Conservation (phyloP, 371 early-diverging fungal species). For the Batrachochytrium dendrobatidis region DNA sequence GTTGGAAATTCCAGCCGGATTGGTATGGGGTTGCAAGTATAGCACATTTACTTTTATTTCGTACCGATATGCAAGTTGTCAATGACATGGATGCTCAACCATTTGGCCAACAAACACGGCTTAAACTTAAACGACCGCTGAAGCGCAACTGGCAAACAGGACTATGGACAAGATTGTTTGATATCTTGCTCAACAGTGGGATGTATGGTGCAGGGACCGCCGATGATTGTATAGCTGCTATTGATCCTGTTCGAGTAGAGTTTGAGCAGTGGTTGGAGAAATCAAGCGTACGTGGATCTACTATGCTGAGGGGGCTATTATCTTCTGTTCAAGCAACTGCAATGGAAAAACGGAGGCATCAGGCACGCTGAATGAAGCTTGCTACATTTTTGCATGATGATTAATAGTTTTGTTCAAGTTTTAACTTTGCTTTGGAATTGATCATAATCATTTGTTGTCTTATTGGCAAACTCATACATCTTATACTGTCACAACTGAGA, state of each 20-base stretch:
- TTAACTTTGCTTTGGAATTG: too few species aligned
- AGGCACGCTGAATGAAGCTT: too few species aligned
- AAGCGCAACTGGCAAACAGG: slow-evolving; percentile 28
- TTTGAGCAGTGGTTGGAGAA: slow-evolving; percentile 26
- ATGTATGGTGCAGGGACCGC: neutral
- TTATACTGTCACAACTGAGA: too few species aligned
- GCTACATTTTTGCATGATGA: too few species aligned
- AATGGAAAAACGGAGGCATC: neutral
- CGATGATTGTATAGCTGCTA: slow-evolving; percentile 5
- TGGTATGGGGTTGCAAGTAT: slow-evolving; percentile 38
- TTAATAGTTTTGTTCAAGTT: too few species aligned
- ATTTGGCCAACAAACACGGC: neutral
- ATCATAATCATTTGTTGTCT: too few species aligned
- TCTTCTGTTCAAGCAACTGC: neutral
- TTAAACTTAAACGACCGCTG: slow-evolving; percentile 2
- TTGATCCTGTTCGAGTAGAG: slow-evolving; percentile 11
- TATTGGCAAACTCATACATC: too few species aligned
- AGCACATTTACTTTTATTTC: slow-evolving; percentile 33
- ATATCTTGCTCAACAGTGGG: slow-evolving; percentile 28
- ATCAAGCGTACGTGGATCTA: neutral
- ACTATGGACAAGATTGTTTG: slow-evolving; percentile 34
- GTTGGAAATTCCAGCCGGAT: slow-evolving; percentile 35
- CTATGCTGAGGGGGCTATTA: neutral
- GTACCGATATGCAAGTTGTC: slow-evolving; percentile 27
- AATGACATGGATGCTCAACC: neutral